Conservation (phyloP, 208 protist species). For the Trypanosoma avium region DNA sequence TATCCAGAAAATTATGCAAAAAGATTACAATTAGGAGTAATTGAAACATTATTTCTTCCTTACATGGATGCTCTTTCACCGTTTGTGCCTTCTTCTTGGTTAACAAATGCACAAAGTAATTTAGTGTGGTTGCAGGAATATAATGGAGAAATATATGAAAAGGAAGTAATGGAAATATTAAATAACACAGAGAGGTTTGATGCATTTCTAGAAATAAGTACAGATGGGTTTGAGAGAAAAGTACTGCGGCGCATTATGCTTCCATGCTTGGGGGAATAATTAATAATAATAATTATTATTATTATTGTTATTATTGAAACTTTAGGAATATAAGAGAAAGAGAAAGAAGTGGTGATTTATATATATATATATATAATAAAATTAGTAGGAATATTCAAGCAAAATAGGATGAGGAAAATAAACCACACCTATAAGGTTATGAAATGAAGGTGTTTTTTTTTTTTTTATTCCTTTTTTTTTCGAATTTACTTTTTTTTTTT, state of each 20-base stretch:
- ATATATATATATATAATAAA: constrained; percentile 2
- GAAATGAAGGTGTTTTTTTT: neutral
- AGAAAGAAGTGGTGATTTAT: neutral
- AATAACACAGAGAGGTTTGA: neutral
- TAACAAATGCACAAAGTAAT: constrained; percentile 33
- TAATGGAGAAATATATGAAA: constrained; percentile 37
- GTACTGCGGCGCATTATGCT: neutral
- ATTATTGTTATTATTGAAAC: no score
- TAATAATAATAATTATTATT: no score
- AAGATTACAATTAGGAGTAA: constrained; percentile 40
- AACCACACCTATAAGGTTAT: neutral
- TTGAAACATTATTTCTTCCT: constrained; percentile 54
- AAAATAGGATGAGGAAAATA: neutral
- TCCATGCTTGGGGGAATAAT: constrained; percentile 1
- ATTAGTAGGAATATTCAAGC: no score
- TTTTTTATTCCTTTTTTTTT: neutral
- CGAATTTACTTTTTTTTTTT: neutral
- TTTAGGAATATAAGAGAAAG: neutral
- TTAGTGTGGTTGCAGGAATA: constrained; percentile 23
- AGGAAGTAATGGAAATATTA: constrained; percentile 32
- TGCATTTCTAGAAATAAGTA: neutral
- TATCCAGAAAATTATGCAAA: constrained; percentile 29
- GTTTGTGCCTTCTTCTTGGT: constrained; percentile 54
- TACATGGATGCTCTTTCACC: constrained; percentile 35
- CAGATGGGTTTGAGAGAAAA: constrained; percentile 2